Evolutionary conservation across 495 filamentous ascomycete species (phyloP).

Genomic region (Sabuloglossum arenarium): DNA sequence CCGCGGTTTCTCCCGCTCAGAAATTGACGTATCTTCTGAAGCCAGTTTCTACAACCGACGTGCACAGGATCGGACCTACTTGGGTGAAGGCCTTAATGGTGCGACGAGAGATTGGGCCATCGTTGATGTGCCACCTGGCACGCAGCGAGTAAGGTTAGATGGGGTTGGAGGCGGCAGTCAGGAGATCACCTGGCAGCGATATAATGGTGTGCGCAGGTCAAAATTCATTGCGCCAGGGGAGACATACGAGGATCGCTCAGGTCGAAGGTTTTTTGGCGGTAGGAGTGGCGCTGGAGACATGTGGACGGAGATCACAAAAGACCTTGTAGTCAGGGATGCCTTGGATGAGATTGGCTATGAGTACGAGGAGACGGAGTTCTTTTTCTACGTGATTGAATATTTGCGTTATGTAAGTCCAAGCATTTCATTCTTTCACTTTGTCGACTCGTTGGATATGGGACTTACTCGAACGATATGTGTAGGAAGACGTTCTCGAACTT

Average conservation of each 20-base stretch:
- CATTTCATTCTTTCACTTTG: slow-evolving; percentile 3
- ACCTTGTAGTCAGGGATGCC: slow-evolving; percentile 71
- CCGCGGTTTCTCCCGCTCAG: slow-evolving; percentile 5
- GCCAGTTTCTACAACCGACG: slow-evolving; percentile 44
- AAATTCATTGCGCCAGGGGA: slow-evolving; percentile 36
- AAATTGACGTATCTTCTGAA: slow-evolving; percentile 26
- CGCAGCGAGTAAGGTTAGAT: slow-evolving; percentile 53
- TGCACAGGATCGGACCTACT: slow-evolving; percentile 33
- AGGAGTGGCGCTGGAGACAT: slow-evolving; percentile 34
- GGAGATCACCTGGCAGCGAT: slow-evolving; percentile 54
- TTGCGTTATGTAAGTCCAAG: slow-evolving; percentile 52
- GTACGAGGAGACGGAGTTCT: slow-evolving; percentile 75
- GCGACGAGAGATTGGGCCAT: slow-evolving; percentile 54
- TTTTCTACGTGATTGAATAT: slow-evolving; percentile 87
- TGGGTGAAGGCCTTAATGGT: slow-evolving; percentile 46
- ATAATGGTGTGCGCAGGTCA: slow-evolving; percentile 51
- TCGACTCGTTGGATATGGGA: slow-evolving; percentile 9
- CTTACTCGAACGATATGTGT: background rate
- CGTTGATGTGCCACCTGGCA: slow-evolving; percentile 63
- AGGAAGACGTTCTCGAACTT: slow-evolving; percentile 78
- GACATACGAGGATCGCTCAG: slow-evolving; percentile 18
- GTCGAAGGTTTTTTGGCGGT: slow-evolving; percentile 22
- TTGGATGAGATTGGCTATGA: slow-evolving; percentile 71
- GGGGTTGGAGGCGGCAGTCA: slow-evolving; percentile 42
- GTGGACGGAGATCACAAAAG: slow-evolving; percentile 97